Evolutionary conservation across 495 filamentous ascomycete genomes (phyloP), one percentile per base, ranked within the genome.

Genomic region (Podospora sp.): DNA sequence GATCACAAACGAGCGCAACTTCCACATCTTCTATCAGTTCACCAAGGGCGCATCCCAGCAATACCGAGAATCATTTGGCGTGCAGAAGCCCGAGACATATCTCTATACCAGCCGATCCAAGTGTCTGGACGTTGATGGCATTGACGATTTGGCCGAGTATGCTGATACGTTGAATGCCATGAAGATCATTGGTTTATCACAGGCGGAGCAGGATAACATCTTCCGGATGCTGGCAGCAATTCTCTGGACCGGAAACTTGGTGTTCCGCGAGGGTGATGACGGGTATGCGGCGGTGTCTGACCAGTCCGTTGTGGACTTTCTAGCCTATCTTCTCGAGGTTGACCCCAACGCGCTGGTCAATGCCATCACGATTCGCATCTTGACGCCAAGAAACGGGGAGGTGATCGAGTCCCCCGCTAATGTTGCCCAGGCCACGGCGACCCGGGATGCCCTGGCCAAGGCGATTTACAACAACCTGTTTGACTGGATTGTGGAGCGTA

Each of bases 21-120:
- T 99, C 80, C 96, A 99, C 78, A 98, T 99, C 71, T 98, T 99
- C 77, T 99, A 99, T 78, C 96, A 99, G 76, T 97, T 97, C 78
- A 90, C 96, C 22, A 99, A 99, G 76, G 93, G 91, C 0, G 96
- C 95, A 16, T 90, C 93, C 11, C 85, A 90, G 72, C 89, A 90
- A 55, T 96, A 97, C 77, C 83, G 93, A 75, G 88, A 93, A 67
- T 89, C 80, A 40, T 97, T 91, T 74, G 95, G 95, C 33, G 80
- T 99, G 2, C 95, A 97, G 75, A 89, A 89, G 68, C 96, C 96
- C 25, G 91, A 96, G 68, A 91, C 92, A 27, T 99, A 99, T 78
- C 73, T 90, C n/a, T 99, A 99, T 78, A 97, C 94, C 9, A 97
- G 92, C 76, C 86, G 86, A 63, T 97, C 96, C 22, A 96, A 96